Conservation (phyloP, 345 rosid species). For the Eucalyptus curtisii region DNA sequence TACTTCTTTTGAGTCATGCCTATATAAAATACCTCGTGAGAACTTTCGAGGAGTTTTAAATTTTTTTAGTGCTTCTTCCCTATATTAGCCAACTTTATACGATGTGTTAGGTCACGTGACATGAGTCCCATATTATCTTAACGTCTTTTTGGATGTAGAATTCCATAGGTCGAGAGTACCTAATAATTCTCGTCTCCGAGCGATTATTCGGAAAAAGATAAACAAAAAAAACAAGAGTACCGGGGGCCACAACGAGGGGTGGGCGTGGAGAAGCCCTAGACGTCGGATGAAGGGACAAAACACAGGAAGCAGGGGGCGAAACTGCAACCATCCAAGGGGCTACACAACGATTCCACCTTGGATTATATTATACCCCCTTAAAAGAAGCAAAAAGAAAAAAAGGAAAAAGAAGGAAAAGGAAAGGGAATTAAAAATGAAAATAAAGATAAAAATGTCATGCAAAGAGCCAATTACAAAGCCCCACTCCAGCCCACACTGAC, state of each 20-base stretch:
- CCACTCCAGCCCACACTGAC: not conserved
- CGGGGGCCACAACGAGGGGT: not conserved
- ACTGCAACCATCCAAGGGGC: not conserved
- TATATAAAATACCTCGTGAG: not conserved
- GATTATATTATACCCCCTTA: not conserved
- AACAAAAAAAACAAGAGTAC: fast-evolving
- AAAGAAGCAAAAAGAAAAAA: not conserved
- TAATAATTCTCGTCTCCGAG: not conserved
- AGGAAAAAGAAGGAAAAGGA: not conserved
- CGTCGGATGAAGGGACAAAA: not conserved
- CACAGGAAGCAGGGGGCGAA: not conserved
- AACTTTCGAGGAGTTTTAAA: not conserved
- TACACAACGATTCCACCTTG: not conserved
- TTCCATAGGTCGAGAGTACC: not conserved
- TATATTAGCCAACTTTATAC: not conserved
- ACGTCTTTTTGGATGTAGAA: not conserved
- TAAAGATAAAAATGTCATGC: not conserved
- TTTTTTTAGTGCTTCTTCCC: not conserved
- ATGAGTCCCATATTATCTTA: not conserved
- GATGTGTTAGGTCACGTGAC: not conserved
- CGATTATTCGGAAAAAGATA: not conserved
- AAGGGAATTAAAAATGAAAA: too few relatives aligned
- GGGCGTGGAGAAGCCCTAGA: not conserved
- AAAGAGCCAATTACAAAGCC: not conserved
- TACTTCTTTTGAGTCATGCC: not conserved